These are phyloP conservation scores for Hypoxylon sp. DNA, from an alignment of 2,329 filamentous ascomycete genomes.

Conservation along the genomic window DNA sequence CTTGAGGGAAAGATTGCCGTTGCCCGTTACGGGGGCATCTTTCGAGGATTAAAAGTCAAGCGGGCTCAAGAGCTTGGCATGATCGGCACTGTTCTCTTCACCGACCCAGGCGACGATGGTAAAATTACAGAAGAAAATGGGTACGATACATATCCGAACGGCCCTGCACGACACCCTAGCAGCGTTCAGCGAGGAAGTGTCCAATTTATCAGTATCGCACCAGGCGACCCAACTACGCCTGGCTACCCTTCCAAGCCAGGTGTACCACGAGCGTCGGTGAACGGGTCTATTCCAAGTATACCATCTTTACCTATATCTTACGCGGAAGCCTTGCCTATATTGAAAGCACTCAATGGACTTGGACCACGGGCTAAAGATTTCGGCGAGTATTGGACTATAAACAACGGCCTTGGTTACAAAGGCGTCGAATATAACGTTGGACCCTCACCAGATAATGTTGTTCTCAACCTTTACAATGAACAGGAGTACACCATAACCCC, in stretches of 20 bases:
- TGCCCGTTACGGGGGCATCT: slow-evolving; percentile 86
- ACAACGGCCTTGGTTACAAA: slow-evolving; percentile 81
- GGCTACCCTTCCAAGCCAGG: slow-evolving; percentile 95
- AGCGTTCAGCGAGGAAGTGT: slow-evolving; percentile 92
- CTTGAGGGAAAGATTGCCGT: slow-evolving; percentile 89
- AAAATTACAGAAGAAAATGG: slow-evolving; percentile 86
- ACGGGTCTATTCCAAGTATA: slow-evolving; percentile 82
- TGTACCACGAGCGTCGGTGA: slow-evolving; percentile 79
- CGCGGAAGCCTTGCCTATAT: slow-evolving; percentile 84
- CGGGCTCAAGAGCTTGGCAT: slow-evolving; percentile 92
- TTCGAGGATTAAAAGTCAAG: slow-evolving; percentile 93
- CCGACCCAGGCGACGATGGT: slow-evolving; percentile 91
- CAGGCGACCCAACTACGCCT: slow-evolving; percentile 88
- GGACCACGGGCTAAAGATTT: slow-evolving; percentile 84
- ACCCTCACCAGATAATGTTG: slow-evolving; percentile 80
- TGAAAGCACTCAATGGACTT: slow-evolving; percentile 91
- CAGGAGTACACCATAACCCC: slow-evolving; percentile 87
- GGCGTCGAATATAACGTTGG: slow-evolving; percentile 89
- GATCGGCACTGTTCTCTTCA: slow-evolving; percentile 87
- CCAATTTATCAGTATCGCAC: slow-evolving; percentile 80
- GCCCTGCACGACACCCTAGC: slow-evolving; percentile 88
- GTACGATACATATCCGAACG: slow-evolving; percentile 83
- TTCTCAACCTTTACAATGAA: slow-evolving; percentile 81
- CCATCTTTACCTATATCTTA: slow-evolving; percentile 95
- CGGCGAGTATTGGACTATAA: slow-evolving; percentile 77